Percentiles rank a stretch among this genome's conserved stretches.
phyloP scores from a whole-genome alignment of 306 rosid genomes.

The Oemleria cerasiformis region DNA sequence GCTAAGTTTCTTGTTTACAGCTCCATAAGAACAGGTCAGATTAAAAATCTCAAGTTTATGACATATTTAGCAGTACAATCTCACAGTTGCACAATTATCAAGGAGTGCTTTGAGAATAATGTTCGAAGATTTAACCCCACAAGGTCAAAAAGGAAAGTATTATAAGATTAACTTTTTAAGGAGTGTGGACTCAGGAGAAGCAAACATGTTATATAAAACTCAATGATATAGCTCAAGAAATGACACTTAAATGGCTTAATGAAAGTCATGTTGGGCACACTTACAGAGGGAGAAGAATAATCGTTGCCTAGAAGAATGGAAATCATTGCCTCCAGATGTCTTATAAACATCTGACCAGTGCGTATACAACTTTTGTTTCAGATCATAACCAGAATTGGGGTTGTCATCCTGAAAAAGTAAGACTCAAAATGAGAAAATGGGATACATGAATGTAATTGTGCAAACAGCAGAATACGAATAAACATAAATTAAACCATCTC shows the following conservation, averaged over 20 bases:
- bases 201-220: not conserved
- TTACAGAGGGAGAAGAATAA: constrained; percentile 75
- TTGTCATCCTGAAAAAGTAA: constrained; percentile 46
- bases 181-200: not conserved
- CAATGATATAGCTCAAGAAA: not conserved
- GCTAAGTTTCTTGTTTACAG: not conserved
- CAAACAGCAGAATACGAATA: not conserved
- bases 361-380: constrained; percentile 55
- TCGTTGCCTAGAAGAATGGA: constrained; percentile 57
- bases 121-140: no score
- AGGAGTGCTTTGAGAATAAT: no score
- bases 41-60: no score
- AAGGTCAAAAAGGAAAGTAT: not conserved
- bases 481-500: not conserved
- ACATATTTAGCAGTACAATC: no score
- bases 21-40: no score
- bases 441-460: not conserved
- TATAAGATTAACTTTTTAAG: not conserved
- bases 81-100: no score
- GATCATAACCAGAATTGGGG: constrained; percentile 35
- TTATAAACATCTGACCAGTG: constrained; percentile 79
- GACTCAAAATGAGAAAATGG: not conserved
- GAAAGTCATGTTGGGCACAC: constrained; percentile 27
- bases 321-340: constrained; percentile 63
- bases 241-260: not conserved